These are phyloP conservation scores for Monilinia aucupariae DNA, from an alignment of 2,329 filamentous ascomycete species.

Conservation along the genomic window DNA sequence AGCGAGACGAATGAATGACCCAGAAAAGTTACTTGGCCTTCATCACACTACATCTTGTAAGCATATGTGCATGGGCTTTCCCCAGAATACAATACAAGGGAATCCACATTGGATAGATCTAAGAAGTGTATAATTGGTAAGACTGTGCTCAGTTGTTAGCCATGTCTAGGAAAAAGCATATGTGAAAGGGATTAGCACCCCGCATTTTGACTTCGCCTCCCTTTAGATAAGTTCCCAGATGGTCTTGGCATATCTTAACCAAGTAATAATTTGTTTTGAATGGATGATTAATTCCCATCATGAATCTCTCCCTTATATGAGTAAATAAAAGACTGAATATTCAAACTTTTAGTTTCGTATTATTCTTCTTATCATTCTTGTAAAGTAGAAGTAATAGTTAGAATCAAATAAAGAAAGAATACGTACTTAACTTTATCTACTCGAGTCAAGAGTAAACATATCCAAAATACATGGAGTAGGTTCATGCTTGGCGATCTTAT, in stretches of 20 bases:
- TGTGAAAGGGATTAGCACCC: neutral
- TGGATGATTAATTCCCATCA: neutral
- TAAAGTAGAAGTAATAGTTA: no score
- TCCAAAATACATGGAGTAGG: no score
- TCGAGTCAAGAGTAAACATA: no score
- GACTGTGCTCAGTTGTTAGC: neutral
- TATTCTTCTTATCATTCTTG: no score
- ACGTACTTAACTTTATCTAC: no score
- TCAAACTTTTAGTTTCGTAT: no score
- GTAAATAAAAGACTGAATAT: no score
- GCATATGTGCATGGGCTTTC: neutral
- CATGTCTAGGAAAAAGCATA: neutral
- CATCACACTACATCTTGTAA: neutral
- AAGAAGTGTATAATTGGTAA: neutral
- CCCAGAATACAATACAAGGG: neutral
- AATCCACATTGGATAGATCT: neutral
- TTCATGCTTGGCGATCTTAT: no score
- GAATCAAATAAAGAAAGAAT: no score
- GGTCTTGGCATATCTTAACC: neutral
- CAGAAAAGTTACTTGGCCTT: slow-evolving; percentile 1
- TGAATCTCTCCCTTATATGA: neutral
- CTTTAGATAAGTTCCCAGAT: neutral
- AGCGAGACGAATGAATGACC: neutral
- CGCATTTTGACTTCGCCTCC: neutral
- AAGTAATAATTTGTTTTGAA: no score